These are phyloP conservation scores for Jaminaea rosea DNA, from an alignment of 1,284 basidiomycete genomes.

Conservation along the genomic window DNA sequence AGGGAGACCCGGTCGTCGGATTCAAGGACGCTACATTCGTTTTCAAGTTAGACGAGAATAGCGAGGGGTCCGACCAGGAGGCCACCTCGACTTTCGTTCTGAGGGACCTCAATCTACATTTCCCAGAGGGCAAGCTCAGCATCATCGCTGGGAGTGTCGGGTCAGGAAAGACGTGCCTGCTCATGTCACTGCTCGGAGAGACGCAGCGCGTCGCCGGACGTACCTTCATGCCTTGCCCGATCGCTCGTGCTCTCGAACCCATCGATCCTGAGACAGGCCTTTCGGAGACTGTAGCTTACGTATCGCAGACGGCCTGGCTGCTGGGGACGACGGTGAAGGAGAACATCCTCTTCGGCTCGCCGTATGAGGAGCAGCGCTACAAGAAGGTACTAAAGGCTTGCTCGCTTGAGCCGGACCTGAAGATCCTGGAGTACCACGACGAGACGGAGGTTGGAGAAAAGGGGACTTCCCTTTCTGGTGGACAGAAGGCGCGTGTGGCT, in stretches of 20 bases:
- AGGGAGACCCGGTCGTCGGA: constrained; percentile 49
- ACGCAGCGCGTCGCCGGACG: constrained; percentile 51
- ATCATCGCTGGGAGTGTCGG: constrained; percentile 59
- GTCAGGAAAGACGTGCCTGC: constrained; percentile 50
- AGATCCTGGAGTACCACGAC: constrained; percentile 88
- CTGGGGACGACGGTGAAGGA: constrained; percentile 88
- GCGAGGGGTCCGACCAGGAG: constrained; percentile 14
- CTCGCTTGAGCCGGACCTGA: constrained; percentile 68
- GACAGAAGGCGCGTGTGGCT: constrained; percentile 73
- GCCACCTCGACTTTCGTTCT: constrained; percentile 47
- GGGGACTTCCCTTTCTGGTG: constrained; percentile 63
- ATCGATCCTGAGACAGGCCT: constrained; percentile 55
- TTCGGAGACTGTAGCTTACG: constrained; percentile 73
- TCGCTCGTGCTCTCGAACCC: constrained; percentile 43
- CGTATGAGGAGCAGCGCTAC: constrained; percentile 69
- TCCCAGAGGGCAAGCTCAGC: constrained; percentile 56
- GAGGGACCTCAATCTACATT: constrained; percentile 54
- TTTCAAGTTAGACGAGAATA: constrained; percentile 34
- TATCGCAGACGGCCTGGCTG: constrained; percentile 86
- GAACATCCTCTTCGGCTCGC: constrained; percentile 82
- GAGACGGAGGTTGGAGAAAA: constrained; percentile 83
- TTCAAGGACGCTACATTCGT: constrained; percentile 52
- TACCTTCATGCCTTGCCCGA: constrained; percentile 53
- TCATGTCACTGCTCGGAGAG: constrained; percentile 58
- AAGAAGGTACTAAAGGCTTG: constrained; percentile 70